A percentile compares a stretch with the other conserved stretches of the same genome.
Conservation (phyloP, 2,329 filamentous ascomycete genomes). For the Annulohypoxylon truncatum region DNA sequence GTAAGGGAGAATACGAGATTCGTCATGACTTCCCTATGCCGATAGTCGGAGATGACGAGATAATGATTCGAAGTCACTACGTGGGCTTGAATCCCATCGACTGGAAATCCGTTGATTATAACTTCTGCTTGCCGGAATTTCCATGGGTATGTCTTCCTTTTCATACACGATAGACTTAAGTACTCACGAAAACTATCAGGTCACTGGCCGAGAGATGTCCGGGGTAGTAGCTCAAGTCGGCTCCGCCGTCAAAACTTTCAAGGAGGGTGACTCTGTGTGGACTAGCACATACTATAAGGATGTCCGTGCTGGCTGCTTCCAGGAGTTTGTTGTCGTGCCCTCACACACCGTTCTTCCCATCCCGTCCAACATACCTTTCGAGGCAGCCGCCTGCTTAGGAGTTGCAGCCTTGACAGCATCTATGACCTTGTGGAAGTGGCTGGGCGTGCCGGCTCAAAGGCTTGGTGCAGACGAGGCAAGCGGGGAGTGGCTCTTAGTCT, state of each 20-base stretch:
- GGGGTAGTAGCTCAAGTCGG: slow-evolving; percentile 48
- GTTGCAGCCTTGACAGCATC: slow-evolving; percentile 56
- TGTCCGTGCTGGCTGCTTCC: slow-evolving; percentile 56
- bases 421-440: slow-evolving; percentile 57
- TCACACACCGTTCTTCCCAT: slow-evolving; percentile 56
- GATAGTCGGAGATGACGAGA: slow-evolving; percentile 48
- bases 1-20: slow-evolving; percentile 47
- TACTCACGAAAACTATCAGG: slow-evolving; percentile 26
- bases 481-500: slow-evolving; percentile 51
- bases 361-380: slow-evolving; percentile 50
- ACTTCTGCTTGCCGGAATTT: slow-evolving; percentile 55
- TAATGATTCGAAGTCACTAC: slow-evolving; percentile 51
- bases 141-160: slow-evolving; percentile 47
- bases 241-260: slow-evolving; percentile 41
- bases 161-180: not conserved
- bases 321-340: slow-evolving; percentile 56
- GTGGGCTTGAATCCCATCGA: slow-evolving; percentile 56
- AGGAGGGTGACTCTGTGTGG: slow-evolving; percentile 49
- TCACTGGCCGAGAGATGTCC: slow-evolving; percentile 51
- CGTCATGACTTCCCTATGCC: slow-evolving; percentile 44
- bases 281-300: slow-evolving; percentile 58
- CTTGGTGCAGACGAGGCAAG: slow-evolving; percentile 27
- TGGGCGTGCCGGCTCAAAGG: slow-evolving; percentile 49
- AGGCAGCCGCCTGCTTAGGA: slow-evolving; percentile 53
- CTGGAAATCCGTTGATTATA: slow-evolving; percentile 57